phyloP scores from a whole-genome alignment of 2,329 filamentous ascomycete genomes.

The Mollisia scopiformis region DNA sequence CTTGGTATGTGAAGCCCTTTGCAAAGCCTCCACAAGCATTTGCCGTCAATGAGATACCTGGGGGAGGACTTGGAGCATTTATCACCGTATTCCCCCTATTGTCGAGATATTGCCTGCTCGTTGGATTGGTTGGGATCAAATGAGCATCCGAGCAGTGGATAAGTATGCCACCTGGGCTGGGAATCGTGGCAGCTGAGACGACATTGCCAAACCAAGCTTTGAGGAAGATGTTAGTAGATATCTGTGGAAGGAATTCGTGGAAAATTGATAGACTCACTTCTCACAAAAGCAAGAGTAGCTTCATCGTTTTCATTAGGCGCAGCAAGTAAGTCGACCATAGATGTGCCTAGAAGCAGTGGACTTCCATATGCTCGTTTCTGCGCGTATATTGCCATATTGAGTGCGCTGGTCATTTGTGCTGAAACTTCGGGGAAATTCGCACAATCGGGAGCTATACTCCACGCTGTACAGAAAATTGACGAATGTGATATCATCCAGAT shows the following conservation, averaged over 20 bases:
- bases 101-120: not conserved
- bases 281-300: not conserved
- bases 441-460: constrained; percentile 1
- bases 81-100: not conserved
- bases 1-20: not conserved
- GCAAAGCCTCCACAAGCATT: not conserved
- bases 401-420: not conserved
- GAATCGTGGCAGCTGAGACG: not conserved
- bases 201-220: not conserved
- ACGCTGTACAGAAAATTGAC: not conserved
- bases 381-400: not conserved
- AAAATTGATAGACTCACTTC: not conserved
- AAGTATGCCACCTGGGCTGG: not conserved
- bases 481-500: not conserved
- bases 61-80: not conserved
- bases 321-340: not conserved
- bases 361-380: not conserved
- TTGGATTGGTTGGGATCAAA: not conserved
- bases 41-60: not conserved
- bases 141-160: not conserved
- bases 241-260: not conserved
- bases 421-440: not conserved
- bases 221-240: not conserved
- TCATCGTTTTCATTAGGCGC: not conserved
- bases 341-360: not conserved